Evolutionary conservation across 1,139 yeast genomes (phyloP), one percentile per base, ranked within the genome.

Genomic region (Waltiozyma solani): DNA sequence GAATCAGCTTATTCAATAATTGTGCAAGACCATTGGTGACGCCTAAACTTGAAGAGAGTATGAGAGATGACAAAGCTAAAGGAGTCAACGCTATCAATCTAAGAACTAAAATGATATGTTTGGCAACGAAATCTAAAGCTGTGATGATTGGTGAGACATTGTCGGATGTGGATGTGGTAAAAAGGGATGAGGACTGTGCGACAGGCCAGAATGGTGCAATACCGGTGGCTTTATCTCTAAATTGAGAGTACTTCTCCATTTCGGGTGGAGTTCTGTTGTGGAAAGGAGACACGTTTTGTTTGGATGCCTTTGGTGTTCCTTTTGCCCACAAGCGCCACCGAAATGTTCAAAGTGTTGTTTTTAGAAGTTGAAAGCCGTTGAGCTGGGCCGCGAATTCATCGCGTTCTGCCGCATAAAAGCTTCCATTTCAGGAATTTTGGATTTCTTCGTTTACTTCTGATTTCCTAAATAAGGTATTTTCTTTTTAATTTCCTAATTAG

Each of bases 181-280:
- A n/a, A 5, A 14, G 17, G 3, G 31, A 17, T 10, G 31, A 5
- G 7, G 13, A 4, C 17, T 27, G 19, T 8, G n/a, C n/a, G 12
- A 17, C 13, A 8, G 87, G 86, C 62, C 78, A 65, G 46, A 81
- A 82, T 3, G 93, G 93, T 1, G 86, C 74, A 15, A 81, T 79
- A n/a, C 93, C 93, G 3, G 91, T 81, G 3, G 85, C 85, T 49
- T 76, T 79, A 52, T 82, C 93, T 56, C 89, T 71, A 75, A 79
- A 82, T 44, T 69, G 68, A 30, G 85, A 75, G 58, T 73, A 81
- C 59, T 80, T 80, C 57, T 81, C 93, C 93, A 81, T n/a, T 20
- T 27, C 10, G 21, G 30, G 18, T 13, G n/a, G 10, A n/a, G 27
- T 24, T n/a, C n/a, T n/a, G n/a, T n/a, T n/a, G n/a, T n/a, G n/a